Evolutionary conservation across 352 stramenopile genomes (phyloP), one percentile per base, ranked within the genome.

Genomic region (Phytopythium sindhum): DNA sequence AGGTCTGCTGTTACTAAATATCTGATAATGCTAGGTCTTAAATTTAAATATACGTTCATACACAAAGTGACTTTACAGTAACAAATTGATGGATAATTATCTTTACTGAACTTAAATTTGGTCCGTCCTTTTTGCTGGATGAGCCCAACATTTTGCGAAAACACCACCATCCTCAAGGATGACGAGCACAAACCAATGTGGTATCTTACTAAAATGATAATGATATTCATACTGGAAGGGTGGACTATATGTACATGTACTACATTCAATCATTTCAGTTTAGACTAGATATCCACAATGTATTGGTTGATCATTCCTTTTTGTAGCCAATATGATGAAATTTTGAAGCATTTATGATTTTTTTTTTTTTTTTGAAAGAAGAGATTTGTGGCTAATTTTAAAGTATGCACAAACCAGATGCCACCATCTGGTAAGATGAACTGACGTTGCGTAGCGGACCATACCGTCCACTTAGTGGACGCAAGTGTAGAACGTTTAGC

Each of bases 391-490:
- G 31, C 31, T 37, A 37, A 37, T 10, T 37, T 37, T 39, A 39
- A 2, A 10, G 33, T n/a, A n/a, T 39, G 33, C 47, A 53, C n/a
- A 53, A 31, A 33, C 24, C 21, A 53, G 47, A 14, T n/a, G 47
- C 23, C 28, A 15, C 51, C 51, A 41, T 57, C 51, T 57, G 51
- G 51, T 41, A 5, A n/a, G n/a, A n/a, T n/a, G n/a, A n/a, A n/a
- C 24, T 39, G 48, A 55, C 48, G 29, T 55, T 55, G 48, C 48
- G n/a, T 10, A 23, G 48, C 48, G 24, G 12, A 55, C 51, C 28
- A 50, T 50, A 50, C 51, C 21, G 42, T 54, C 23, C 39, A 33
- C 57, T 53, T 37, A 63, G 57, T 56, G 57, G 44, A 44, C 57
- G 28, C 57, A 63, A 63, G 57, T 56, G 42, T 54, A 53, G 12